Base-by-base conservation (phyloP, 176 grass and related monocot genomes). In the Themeda triandra region DNA sequence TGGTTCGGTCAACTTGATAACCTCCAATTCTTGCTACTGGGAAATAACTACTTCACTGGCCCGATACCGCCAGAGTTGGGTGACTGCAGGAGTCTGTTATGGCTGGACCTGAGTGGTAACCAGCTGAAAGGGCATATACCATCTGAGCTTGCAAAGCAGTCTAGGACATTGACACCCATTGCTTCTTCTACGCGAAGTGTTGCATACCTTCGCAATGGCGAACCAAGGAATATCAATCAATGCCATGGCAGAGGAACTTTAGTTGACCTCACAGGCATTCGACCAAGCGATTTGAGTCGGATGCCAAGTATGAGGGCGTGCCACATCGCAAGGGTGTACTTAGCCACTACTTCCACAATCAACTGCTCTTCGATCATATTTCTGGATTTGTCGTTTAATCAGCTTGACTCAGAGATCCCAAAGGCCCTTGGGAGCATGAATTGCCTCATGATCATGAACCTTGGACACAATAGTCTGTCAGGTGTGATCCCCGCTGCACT, bases 101-200 rank as follows among this genome's bases (percentile, higher is more conserved):
- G 66, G 65, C 40, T 88, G 33, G 86, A 88, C 68, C 33, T 88
- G 62, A 77, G 13, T 77, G 70, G 33, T 29, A 83, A 88, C 73
- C 73, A 88, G 13, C 45, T 88, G 5, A 79, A 5, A 17, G 73
- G 86, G 8, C 41, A 72, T 15, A 88, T 88, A 30, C 79, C 86
- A 31, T 53, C 73, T 0, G 6, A 29, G 44, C 68, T 88, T 27
- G 80, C 86, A 19, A 79, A 83, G 30, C 64, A 39, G 13, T 78
- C 72, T 33, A 28, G 64, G n/a, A 49, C 15, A 17, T 48, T 63
- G 67, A 10, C 5, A 15, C 21, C 30, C 6, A 1, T 58, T 3
- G 24, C 6, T 6, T 17, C 46, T 59, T 4, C 9, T n/a, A 19
- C 30, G 9, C 17, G 5, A 3, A 19, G 58, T 10, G 8, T 76